These are phyloP conservation scores for Torulaspora pretoriensis DNA, from an alignment of 1,139 yeast genomes.

Conservation along the genomic window DNA sequence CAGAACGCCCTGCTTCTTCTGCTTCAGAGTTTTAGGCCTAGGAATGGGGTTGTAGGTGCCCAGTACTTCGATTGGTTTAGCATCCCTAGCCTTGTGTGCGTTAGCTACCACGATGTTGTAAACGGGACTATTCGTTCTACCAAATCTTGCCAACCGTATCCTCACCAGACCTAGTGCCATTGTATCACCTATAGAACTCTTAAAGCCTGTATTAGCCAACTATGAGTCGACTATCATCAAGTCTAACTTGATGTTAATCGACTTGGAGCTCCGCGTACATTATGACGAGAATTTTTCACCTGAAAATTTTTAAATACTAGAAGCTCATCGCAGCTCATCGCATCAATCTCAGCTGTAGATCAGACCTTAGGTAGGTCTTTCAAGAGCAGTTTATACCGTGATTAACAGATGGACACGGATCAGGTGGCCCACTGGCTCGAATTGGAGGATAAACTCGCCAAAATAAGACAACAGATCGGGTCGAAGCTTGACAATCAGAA, in stretches of 20 bases:
- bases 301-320: constrained; percentile 15
- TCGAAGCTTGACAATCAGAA: constrained; percentile 84
- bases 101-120: constrained; percentile 90
- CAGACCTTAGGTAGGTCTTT: not conserved
- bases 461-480: constrained; percentile 63
- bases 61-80: constrained; percentile 86
- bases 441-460: constrained; percentile 63
- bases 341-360: not conserved
- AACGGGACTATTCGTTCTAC: constrained; percentile 80
- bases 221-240: not conserved
- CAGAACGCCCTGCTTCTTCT: constrained; percentile 51
- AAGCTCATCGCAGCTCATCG: constrained; percentile 21
- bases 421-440: constrained; percentile 52
- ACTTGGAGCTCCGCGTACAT: not conserved
- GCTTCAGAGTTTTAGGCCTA: constrained; percentile 54
- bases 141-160: constrained; percentile 89
- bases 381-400: not conserved
- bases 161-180: constrained; percentile 50
- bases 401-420: constrained; percentile 36
- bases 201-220: not conserved
- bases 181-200: not conserved
- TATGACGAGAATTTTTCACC: constrained; percentile 3
- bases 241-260: not conserved
- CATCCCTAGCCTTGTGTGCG: constrained; percentile 65
- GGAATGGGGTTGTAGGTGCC: constrained; percentile 93